Evolutionary conservation across 164 flowering plant species (phyloP).

Genomic region (Piper longum): DNA sequence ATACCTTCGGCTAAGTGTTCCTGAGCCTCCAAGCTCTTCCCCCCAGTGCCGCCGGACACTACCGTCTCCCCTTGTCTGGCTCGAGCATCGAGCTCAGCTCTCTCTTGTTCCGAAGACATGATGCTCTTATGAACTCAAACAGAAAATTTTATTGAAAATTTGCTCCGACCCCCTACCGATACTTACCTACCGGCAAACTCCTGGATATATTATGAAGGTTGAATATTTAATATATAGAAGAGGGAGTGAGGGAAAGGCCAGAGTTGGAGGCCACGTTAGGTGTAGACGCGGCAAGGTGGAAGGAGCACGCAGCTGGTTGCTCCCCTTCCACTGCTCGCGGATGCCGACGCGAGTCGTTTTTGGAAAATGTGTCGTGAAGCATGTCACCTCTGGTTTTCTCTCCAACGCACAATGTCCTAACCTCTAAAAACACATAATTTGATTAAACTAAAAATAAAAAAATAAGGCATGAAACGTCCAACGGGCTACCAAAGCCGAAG

Average conservation of each 20-base stretch:
- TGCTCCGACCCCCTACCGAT: neutral
- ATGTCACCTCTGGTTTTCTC: no score
- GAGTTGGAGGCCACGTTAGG: neutral
- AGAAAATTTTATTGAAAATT: neutral
- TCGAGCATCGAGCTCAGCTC: constrained; percentile 40
- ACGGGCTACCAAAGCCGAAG: no score
- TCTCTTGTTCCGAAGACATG: constrained; percentile 1
- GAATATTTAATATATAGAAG: neutral
- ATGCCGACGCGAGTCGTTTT: neutral
- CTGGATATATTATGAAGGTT: neutral
- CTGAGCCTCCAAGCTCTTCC: constrained; percentile 78
- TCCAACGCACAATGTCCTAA: no score
- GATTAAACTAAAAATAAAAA: no score
- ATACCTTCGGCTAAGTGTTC: constrained; percentile 76
- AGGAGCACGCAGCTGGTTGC: constrained; percentile 1
- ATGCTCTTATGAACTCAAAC: neutral
- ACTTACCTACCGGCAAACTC: neutral
- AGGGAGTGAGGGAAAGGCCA: neutral
- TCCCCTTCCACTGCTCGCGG: neutral
- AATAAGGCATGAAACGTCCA: no score
- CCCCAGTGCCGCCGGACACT: constrained; percentile 70
- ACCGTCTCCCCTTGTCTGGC: constrained; percentile 74
- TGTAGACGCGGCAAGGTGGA: neutral
- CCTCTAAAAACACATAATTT: no score
- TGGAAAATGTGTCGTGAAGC: no score